phyloP scores from a whole-genome alignment of 163 green algal genomes.

The Volvox carteri region DNA sequence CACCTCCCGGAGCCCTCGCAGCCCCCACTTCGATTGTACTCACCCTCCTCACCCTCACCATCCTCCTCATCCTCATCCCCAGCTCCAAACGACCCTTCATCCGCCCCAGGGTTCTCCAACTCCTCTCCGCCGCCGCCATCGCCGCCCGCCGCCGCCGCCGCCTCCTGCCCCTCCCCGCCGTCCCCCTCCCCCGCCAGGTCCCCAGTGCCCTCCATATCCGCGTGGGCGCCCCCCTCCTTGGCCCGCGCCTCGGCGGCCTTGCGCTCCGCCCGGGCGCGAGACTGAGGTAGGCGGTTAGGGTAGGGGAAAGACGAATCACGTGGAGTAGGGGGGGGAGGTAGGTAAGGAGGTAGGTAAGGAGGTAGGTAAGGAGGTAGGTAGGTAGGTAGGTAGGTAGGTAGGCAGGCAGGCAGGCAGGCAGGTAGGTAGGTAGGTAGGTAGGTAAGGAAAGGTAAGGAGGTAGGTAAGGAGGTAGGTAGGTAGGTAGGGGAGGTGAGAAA shows the following conservation, averaged over 20 bases:
- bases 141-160: neutral
- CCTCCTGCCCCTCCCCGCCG: neutral
- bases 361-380: neutral
- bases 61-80: slow-evolving; percentile 18
- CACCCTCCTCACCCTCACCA: neutral
- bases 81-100: neutral
- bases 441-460: neutral
- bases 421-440: neutral
- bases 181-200: slow-evolving; percentile 2
- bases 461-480: neutral
- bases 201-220: slow-evolving; percentile 13
- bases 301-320: neutral
- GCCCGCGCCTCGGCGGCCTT: neutral
- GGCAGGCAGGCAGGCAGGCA: neutral
- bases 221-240: slow-evolving; percentile 36
- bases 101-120: slow-evolving; percentile 33
- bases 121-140: neutral
- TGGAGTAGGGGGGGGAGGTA: neutral
- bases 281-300: neutral
- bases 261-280: slow-evolving; percentile 12
- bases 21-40: neutral
- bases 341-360: neutral
- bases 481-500: neutral
- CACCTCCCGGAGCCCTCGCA: neutral
- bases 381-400: neutral